Evolutionary conservation across 345 rosid species (phyloP).

Genomic region (Murraya koenigii): DNA sequence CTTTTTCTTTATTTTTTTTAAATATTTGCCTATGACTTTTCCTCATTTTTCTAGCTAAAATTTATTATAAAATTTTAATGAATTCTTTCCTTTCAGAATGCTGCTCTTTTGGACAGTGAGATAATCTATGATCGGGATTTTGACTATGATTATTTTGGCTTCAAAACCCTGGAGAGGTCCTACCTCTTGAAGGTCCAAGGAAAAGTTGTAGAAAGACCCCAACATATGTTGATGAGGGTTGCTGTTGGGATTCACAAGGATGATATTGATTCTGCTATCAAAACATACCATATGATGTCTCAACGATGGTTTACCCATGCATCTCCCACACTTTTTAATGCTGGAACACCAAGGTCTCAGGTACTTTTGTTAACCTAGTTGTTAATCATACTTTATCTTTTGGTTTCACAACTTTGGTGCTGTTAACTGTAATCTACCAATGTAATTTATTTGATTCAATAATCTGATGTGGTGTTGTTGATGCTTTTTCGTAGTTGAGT

Average conservation of each 20-base stretch:
- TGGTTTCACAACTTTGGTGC: background rate
- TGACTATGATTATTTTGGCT: constrained; percentile 92
- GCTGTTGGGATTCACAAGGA: constrained; percentile 83
- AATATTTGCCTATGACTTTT: background rate
- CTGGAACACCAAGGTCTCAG: constrained; percentile 91
- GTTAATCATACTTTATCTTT: background rate
- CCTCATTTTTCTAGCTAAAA: background rate
- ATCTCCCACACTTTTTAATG: constrained; percentile 89
- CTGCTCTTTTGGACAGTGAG: constrained; percentile 78
- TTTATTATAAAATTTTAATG: background rate
- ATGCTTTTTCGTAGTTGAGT: constrained; percentile 55
- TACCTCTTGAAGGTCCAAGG: constrained; percentile 87
- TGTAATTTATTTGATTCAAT: background rate
- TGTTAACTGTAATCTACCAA: background rate
- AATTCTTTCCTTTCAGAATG: constrained; percentile 49
- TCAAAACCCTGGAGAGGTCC: constrained; percentile 90
- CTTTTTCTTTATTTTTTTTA: too few species aligned
- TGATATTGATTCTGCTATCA: constrained; percentile 67
- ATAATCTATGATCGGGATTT: constrained; percentile 89
- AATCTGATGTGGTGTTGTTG: background rate
- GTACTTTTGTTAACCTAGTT: constrained; percentile 29
- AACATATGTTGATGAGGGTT: constrained; percentile 96
- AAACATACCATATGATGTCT: constrained; percentile 88
- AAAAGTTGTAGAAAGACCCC: constrained; percentile 84
- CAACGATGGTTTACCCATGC: constrained; percentile 98